phyloP scores from a whole-genome alignment of 2,329 filamentous ascomycete genomes.

The Fusarium compactum region DNA sequence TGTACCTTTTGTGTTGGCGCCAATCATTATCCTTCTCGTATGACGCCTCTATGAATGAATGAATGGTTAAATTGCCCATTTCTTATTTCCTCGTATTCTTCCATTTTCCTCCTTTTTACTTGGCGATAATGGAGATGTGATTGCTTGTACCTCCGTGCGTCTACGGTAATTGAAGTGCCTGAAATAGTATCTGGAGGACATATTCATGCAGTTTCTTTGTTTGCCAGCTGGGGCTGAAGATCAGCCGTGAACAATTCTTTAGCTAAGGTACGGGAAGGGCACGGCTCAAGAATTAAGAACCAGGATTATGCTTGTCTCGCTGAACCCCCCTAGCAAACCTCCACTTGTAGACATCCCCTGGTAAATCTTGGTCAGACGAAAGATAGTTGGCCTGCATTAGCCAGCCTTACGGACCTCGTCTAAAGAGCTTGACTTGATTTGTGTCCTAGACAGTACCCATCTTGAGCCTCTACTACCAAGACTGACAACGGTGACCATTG shows the following conservation, averaged over 20 bases:
- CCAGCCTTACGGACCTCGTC: conserved; percentile 29
- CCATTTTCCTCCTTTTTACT: background rate
- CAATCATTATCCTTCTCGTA: conserved; percentile 37
- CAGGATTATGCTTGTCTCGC: conserved; percentile 25
- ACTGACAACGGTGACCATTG: conserved; percentile 31
- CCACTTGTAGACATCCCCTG: conserved; percentile 9
- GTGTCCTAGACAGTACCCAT: background rate
- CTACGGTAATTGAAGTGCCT: background rate
- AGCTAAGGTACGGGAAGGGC: background rate
- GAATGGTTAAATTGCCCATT: background rate
- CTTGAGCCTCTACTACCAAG: conserved; percentile 23
- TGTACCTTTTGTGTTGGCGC: conserved; percentile 30
- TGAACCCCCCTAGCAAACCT: background rate
- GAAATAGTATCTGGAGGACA: background rate
- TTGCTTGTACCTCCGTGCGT: conserved; percentile 13
- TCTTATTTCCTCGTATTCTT: conserved; percentile 27
- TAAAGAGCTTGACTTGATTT: background rate
- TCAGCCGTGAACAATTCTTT: background rate
- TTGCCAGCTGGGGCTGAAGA: background rate
- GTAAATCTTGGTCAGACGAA: conserved; percentile 1
- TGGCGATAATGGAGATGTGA: background rate
- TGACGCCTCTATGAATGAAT: conserved; percentile 3
- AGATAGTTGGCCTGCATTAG: conserved; percentile 33
- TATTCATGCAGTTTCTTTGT: background rate
- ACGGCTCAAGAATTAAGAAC: background rate